Base-by-base conservation (phyloP, 352 stramenopile species). In the Phytophthora foliorum region DNA sequence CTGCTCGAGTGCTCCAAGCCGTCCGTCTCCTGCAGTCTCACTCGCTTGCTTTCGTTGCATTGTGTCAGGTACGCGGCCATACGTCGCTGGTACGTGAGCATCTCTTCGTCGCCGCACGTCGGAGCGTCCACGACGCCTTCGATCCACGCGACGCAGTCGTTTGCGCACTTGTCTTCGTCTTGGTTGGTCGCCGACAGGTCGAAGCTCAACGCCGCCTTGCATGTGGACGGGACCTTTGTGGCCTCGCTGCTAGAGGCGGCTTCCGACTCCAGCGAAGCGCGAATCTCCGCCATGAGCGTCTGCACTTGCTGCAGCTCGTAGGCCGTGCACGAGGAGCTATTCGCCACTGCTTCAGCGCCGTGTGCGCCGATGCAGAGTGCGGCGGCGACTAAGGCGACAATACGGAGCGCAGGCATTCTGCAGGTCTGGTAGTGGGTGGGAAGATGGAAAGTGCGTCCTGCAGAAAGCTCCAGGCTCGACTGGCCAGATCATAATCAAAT, bases 91-190 rank as follows among this genome's bases (percentile, higher is more conserved):
- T 72, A 72, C 57, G 49, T 55, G 25, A 54, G 27, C 57, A 77
- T 63, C 48, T 63, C 64, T 41, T 68, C 41, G 36, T 64, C 61
- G 29, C n/a, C 64, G 51, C 69, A 77, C n/a, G 52, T 53, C 13
- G 57, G 11, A 14, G 27, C 19, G 34, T 65, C 64, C 34, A 77
- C 48, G 19, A 77, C 34, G 5, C 36, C 14, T 2, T 67, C 48
- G 5, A 77, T 61, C 64, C 63, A 77, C 21, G 41, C 22, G 48
- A 67, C 21, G 34, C 69, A 77, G 49, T 71, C 36, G 36, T 16
- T 57, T 0, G 53, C 27, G 44, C 69, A 77, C 6, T 13, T 21
- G 8, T 68, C 57, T 32, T 63, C 44, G 27, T 67, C 51, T 8
- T 45, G 44, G 19, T 6, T 39, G 2, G 64, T 19, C 3, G 56